Percentiles rank a stretch among this genome's conserved stretches.
Conservation (phyloP, 2,329 filamentous ascomycete species). For the Trichophyton rubrum region DNA sequence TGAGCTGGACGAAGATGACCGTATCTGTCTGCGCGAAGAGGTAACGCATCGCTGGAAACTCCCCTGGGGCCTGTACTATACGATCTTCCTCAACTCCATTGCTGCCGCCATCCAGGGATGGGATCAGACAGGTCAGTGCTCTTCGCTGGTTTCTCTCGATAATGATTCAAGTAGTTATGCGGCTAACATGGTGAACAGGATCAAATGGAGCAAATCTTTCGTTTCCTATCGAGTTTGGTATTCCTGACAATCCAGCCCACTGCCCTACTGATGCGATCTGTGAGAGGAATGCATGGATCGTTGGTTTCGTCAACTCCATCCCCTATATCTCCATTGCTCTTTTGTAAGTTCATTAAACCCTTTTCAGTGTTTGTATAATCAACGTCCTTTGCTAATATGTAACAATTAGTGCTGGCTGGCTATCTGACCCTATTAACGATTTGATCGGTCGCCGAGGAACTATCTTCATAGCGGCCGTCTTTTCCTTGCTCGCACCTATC, state of each 20-base stretch:
- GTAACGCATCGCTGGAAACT: slow-evolving; percentile 37
- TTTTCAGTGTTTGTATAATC: slow-evolving; percentile 38
- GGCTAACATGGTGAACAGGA: slow-evolving; percentile 17
- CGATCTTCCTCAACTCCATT: slow-evolving; percentile 40
- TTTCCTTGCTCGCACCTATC: slow-evolving; percentile 55
- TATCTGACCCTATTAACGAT: slow-evolving; percentile 53
- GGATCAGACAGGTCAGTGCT: slow-evolving; percentile 35
- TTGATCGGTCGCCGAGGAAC: slow-evolving; percentile 48
- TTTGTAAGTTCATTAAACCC: slow-evolving; percentile 28
- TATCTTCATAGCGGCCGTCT: slow-evolving; percentile 51
- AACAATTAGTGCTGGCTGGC: slow-evolving; percentile 48
- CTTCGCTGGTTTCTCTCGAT: neutral
- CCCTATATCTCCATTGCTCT: slow-evolving; percentile 39
- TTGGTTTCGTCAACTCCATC: slow-evolving; percentile 49
- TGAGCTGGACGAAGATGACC: slow-evolving; percentile 44
- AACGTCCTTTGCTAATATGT: slow-evolving; percentile 42
- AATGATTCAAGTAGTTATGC: neutral
- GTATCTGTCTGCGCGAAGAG: slow-evolving; percentile 32
- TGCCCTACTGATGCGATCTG: slow-evolving; percentile 17
- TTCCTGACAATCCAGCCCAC: slow-evolving; percentile 28
- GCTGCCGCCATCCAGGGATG: slow-evolving; percentile 44
- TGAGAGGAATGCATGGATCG: slow-evolving; percentile 40
- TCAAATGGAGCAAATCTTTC: slow-evolving; percentile 42
- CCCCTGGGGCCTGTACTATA: slow-evolving; percentile 38
- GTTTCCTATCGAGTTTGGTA: slow-evolving; percentile 39